phyloP scores from a whole-genome alignment of 176 grass and related monocot genomes.

The Pharus latifolius region DNA sequence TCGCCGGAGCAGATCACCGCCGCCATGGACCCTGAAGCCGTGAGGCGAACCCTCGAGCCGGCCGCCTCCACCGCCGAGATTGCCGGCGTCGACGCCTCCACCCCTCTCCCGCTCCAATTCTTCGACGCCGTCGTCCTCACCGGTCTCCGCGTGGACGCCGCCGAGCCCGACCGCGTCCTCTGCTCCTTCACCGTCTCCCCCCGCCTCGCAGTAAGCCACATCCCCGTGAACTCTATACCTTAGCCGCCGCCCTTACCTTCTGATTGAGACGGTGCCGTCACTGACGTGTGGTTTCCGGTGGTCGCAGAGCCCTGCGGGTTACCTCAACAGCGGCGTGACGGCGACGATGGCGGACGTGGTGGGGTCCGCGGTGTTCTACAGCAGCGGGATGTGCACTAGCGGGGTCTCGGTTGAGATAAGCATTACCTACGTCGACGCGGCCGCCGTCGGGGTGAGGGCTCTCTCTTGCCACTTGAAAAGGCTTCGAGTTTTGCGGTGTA shows the following conservation, averaged over 20 bases:
- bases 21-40: slow-evolving; percentile 49
- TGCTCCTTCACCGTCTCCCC: slow-evolving; percentile 63
- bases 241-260: not conserved
- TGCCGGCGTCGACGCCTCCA: not conserved
- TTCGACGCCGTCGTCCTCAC: slow-evolving; percentile 48
- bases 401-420: slow-evolving; percentile 70
- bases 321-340: slow-evolving; percentile 53
- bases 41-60: slow-evolving; percentile 40
- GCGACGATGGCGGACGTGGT: slow-evolving; percentile 64
- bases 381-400: slow-evolving; percentile 6
- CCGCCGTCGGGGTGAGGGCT: slow-evolving; percentile 47
- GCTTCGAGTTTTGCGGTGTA: not conserved
- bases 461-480: not conserved
- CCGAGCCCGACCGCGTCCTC: slow-evolving; percentile 57
- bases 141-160: slow-evolving; percentile 39
- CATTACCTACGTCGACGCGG: slow-evolving; percentile 54
- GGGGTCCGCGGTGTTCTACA: slow-evolving; percentile 54
- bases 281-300: not conserved
- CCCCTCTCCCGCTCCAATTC: slow-evolving; percentile 1
- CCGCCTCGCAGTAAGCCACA: slow-evolving; percentile 32
- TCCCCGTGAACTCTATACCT: not conserved
- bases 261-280: not conserved
- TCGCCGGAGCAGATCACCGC: not conserved
- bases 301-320: slow-evolving; percentile 39
- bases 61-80: not conserved